Evolutionary conservation across 1,284 basidiomycete species (phyloP), one percentile per base, ranked within the genome.

Genomic region (Melampsora americana): DNA sequence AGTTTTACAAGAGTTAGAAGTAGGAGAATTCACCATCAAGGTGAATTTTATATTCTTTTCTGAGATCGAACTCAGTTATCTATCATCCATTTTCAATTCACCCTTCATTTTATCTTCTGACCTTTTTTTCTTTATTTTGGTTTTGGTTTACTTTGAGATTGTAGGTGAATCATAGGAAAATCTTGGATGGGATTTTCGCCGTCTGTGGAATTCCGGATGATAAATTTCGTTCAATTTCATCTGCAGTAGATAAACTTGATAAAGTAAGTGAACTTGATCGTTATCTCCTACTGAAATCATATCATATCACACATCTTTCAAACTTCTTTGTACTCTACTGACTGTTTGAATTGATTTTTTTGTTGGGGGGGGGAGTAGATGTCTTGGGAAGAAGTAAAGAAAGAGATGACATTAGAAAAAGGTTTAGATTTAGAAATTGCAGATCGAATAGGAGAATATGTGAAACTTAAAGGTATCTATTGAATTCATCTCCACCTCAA

Each of bases 191-290:
- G 66, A 91, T 99, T 79, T 99, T 99, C 82, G 91, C 92, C 83
- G 90, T 98, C 9, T 98, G 95, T 80, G 96, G 96, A 72, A 95
- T 99, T 0, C 92, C 95, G 0, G 81, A 86, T 39, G 93, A 93
- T 65, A 97, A 96, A 86, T 95, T 92, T 77, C 88, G 95, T 14
- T 86, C 90, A n/a, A 98, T 98, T 80, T 96, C 93, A 0, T 95
- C 92, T 14, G 95, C 95, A 0, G 95, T 99, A 12, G 95, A 99
- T 85, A 99, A 99, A 84, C 88, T 99, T 30, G 96, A 99, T 87
- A 99, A 99, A 88, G 90, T 90, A 79, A 28, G 82, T 79, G 14
- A 39, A 28, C 7, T 9, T 59, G 20, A 35, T n/a, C n/a, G n/a
- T n/a, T n/a, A n/a, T n/a, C n/a, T n/a, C n/a, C n/a, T n/a, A n/a